Evolutionary conservation across 164 flowering plant species (phyloP), one percentile per base, ranked within the genome.

Genomic region (Cinnamomum micranthum): DNA sequence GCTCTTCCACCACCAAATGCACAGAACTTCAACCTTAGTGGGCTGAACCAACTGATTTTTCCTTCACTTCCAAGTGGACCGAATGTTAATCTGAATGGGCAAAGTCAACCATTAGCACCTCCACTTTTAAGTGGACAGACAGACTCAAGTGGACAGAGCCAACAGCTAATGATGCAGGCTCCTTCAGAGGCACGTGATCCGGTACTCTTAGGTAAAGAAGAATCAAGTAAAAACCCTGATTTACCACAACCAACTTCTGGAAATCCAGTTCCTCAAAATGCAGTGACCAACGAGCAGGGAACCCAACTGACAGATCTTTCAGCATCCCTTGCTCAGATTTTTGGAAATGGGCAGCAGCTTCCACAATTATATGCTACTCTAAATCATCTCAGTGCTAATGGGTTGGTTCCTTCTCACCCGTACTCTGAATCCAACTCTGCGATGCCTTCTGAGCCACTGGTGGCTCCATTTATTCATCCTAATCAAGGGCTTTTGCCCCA

Each of bases 301-400:
- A 79, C 81, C 27, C 87, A 85, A 64, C 17, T 88, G 65, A 73
- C 84, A 33, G 82, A 85, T 74, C 72, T 87, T 74, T 81, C 89
- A 64, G 87, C 84, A 19, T 86, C 92, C 62, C 73, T 86, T 63
- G 90, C 86, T n/a, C 91, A 87, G 80, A 77, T 85, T 50, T 69
- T 92, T 76, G 87, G 81, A 75, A 84, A 84, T 67, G 81, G 79
- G 27, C 86, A 84, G 76, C 88, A 85, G 72, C 84, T 88, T 73
- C 87, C 88, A 60, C 87, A 88, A 51, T 77, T 84, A 58, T 83
- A 75, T 84, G 81, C 89, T 71, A 76, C 86, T 71, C 75, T 85
- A 41, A 84, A 81, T 72, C 74, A 86, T 69, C 74, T 79, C 11
- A 76, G 55, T 73, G 51, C 80, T 15, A 28, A 64, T 25, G 87